Base-by-base conservation (phyloP, 176 grass and related monocot genomes). In the Lolium multiflorum region DNA sequence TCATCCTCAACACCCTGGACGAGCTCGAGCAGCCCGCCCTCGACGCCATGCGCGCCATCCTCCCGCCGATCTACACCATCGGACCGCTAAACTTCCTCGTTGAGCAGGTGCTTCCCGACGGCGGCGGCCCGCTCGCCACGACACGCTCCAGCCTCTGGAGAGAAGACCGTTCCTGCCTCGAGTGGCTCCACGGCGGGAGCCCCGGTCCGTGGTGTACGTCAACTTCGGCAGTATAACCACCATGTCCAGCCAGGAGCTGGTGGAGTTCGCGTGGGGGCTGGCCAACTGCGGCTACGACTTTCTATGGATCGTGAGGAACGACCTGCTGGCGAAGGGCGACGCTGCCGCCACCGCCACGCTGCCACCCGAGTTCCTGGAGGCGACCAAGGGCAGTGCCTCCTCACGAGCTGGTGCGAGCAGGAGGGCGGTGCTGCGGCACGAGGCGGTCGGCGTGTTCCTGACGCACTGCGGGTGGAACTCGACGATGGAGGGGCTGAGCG, bases 201-300 rank as follows among this genome's bases (percentile, higher is more conserved):
- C 56, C 56, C 56, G 56, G 56, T 58, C 56, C 18, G 56, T 58
- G 56, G 56, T 58, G 18, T 58, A 58, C 56, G 56, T 58, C 7
- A 58, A 58, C 56, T 58, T n/a, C 56, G 56, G 56, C 56, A n/a
- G 56, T 18, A 9, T 58, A 20, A 58, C 56, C 18, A 58, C 56
- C 56, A 58, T 58, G 18, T 58, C 56, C 56, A n/a, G 7, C 56
- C 56, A n/a, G n/a, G 56, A 94, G 46, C 26, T 94, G 10, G 10
- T 62, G 0, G 90, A 97, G 87, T 97, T 97, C 71, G 95, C 95
- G 3, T 97, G 92, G 95, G 95, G 95, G 0, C 52, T 97, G 5
- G 92, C 90, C 10, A 57, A 75, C 46, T 91, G 92, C 77, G 83
- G 82, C 9, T n/a, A 58, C 56, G 56, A 58, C 56, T 58, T 58